phyloP scores from a whole-genome alignment of 2,329 filamentous ascomycete species.

The Cordyceps farinosa region DNA sequence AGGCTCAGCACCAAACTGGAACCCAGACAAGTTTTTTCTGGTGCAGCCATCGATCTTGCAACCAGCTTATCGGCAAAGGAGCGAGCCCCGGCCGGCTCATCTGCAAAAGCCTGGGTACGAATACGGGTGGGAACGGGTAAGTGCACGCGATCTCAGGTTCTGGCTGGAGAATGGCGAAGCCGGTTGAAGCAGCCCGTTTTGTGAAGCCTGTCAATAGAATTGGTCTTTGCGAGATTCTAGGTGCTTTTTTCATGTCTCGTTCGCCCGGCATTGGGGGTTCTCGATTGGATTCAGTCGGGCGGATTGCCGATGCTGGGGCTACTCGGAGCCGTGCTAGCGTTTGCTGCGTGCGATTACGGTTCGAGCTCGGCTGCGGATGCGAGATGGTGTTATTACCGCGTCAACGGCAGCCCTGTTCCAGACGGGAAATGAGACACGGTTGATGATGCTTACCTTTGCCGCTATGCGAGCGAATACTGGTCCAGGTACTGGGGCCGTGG shows the following conservation, averaged over 20 bases:
- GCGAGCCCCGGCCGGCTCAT: background rate
- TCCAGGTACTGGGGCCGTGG: background rate
- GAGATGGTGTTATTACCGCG: conserved; percentile 10
- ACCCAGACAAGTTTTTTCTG: background rate
- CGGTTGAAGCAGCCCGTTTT: background rate
- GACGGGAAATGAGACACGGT: conserved; percentile 11
- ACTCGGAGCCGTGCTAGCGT: background rate
- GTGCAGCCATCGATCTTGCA: conserved; percentile 12
- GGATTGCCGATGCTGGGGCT: background rate
- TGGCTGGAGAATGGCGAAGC: background rate
- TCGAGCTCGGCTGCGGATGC: conserved; percentile 16
- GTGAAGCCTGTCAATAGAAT: background rate
- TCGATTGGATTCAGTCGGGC: background rate
- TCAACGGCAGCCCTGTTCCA: background rate
- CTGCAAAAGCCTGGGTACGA: conserved; percentile 12
- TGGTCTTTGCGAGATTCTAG: background rate
- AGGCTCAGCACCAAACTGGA: background rate
- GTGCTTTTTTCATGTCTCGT: background rate
- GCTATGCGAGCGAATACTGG: background rate
- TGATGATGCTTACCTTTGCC: background rate
- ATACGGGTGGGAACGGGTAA: conserved; percentile 10
- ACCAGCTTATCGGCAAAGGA: conserved; percentile 6
- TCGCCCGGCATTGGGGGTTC: background rate
- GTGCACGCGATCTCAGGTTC: conserved; percentile 7
- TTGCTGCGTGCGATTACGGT: conserved; percentile 17